Percentiles rank a stretch among this genome's conserved stretches.
Conservation (phyloP, 805 yeast species). For the Tetrapisispora iriomotensis region DNA sequence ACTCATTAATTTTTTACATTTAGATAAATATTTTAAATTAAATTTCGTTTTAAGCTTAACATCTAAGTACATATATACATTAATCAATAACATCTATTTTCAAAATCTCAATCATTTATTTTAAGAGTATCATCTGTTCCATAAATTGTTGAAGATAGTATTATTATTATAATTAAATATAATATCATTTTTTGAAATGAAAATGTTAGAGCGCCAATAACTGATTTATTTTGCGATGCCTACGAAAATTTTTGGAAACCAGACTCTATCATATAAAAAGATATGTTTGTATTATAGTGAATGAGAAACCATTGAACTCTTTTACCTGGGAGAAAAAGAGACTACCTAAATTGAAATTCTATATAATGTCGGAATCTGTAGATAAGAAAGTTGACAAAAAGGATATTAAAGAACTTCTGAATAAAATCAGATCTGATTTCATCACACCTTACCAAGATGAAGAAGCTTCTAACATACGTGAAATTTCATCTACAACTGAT, state of each 20-base stretch:
- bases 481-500: constrained; percentile 17
- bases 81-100: constrained; percentile 1
- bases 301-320: too few relatives aligned
- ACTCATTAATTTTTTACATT: constrained; percentile 1
- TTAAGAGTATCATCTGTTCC: too few relatives aligned
- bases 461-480: constrained; percentile 10
- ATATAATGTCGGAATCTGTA: constrained; percentile 3
- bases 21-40: constrained; percentile 1
- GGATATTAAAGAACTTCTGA: constrained; percentile 41
- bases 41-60: constrained; percentile 1
- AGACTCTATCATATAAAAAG: too few relatives aligned
- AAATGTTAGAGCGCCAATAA: too few relatives aligned
- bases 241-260: too few relatives aligned
- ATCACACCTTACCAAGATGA: constrained; percentile 14
- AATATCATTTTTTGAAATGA: too few relatives aligned
- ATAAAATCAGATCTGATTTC: constrained; percentile 17
- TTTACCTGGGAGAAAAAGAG: too few relatives aligned
- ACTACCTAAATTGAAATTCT: constrained; percentile 41
- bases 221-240: too few relatives aligned
- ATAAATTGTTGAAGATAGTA: too few relatives aligned
- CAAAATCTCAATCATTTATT: background rate
- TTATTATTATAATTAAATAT: too few relatives aligned
- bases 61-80: constrained; percentile 2
- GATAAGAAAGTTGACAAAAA: constrained; percentile 14
- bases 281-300: too few relatives aligned